Evolutionary conservation across 805 yeast genomes (phyloP), one percentile per base, ranked within the genome.

Genomic region (Brettanomyces custersianus): DNA sequence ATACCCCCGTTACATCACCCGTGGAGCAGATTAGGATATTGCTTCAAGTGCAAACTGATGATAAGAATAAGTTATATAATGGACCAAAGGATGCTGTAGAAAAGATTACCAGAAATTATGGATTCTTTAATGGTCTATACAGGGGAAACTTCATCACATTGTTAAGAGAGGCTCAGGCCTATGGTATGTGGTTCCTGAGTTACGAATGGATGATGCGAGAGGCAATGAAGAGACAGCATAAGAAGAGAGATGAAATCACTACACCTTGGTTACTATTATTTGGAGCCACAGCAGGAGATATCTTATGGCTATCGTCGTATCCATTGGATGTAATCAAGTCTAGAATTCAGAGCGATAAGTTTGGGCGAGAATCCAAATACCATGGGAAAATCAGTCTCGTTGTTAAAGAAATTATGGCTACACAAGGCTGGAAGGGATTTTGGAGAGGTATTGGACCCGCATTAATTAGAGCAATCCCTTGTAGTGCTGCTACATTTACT

Each of bases 401-500:
- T 11, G 54, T 66, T 1, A 42, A 49, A 19, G 55, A 62, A 25
- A 72, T 72, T 7, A 57, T 64, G 46, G 43, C 42, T 5, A 52
- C 55, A 3, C 65, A 64, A 25, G 80, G 80, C 0, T 42, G 60
- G 4, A 41, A 56, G 10, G 81, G 80, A 0, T 74, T 74, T 52
- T 75, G 80, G 80, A 66, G 69, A 54, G 82, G 82, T 8, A 62
- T 75, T 29, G 69, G 64, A 0, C 82, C 82, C 0, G 71, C 80
- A 17, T 58, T 75, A 29, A 40, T 73, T 4, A 63, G 82, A 47
- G 82, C 82, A 0, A 65, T 73, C 28, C 82, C 82, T 4, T 72
- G 80, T 45, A 68, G 77, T 49, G 83, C 88, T 1, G 83, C 83
- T 12, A 80, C 90, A 0, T 80, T 80, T 63, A 83, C 87, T 3